phyloP scores from a whole-genome alignment of 768 basidiomycete genomes.

The Termitomyces heimii region DNA sequence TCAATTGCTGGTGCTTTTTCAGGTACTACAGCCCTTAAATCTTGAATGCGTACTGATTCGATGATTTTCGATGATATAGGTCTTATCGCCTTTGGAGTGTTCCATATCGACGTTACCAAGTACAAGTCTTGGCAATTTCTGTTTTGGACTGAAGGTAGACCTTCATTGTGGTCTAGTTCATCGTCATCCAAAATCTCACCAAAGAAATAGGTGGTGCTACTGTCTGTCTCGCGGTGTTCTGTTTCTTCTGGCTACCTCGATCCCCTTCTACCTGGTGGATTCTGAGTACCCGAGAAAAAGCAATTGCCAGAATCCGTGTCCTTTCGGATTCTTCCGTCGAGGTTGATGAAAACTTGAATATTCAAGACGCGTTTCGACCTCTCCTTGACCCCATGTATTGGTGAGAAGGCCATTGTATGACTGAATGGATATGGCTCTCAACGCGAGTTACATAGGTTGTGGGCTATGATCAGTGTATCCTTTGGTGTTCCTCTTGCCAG shows the following conservation, averaged over 20 bases:
- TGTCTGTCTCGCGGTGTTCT: slow-evolving; percentile 36
- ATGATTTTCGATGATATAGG: slow-evolving; percentile 16
- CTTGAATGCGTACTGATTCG: not conserved
- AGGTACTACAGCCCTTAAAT: slow-evolving; percentile 15
- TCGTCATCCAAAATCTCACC: not conserved
- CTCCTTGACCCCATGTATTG: slow-evolving; percentile 41
- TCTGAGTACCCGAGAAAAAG: slow-evolving; percentile 31
- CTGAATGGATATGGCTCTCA: not conserved
- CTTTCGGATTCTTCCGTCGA: slow-evolving; percentile 39
- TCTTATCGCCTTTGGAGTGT: slow-evolving; percentile 46
- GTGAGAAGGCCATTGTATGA: slow-evolving; percentile 11
- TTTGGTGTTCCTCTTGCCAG: slow-evolving; percentile 44
- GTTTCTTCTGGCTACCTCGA: slow-evolving; percentile 40
- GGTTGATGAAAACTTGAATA: slow-evolving; percentile 32
- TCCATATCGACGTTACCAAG: slow-evolving; percentile 34
- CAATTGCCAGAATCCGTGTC: slow-evolving; percentile 35
- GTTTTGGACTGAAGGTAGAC: slow-evolving; percentile 45
- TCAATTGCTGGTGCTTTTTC: slow-evolving; percentile 44
- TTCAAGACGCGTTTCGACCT: slow-evolving; percentile 38
- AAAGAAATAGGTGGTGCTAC: slow-evolving; percentile 29
- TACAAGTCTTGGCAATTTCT: slow-evolving; percentile 47
- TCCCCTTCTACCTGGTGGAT: slow-evolving; percentile 35
- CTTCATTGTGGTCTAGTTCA: not conserved
- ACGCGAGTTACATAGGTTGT: slow-evolving; percentile 22
- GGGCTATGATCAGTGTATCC: slow-evolving; percentile 39